Percentiles rank a stretch among this genome's conserved stretches.
phyloP scores from a whole-genome alignment of 495 filamentous ascomycete genomes.

The Penicillium malachiteum region DNA sequence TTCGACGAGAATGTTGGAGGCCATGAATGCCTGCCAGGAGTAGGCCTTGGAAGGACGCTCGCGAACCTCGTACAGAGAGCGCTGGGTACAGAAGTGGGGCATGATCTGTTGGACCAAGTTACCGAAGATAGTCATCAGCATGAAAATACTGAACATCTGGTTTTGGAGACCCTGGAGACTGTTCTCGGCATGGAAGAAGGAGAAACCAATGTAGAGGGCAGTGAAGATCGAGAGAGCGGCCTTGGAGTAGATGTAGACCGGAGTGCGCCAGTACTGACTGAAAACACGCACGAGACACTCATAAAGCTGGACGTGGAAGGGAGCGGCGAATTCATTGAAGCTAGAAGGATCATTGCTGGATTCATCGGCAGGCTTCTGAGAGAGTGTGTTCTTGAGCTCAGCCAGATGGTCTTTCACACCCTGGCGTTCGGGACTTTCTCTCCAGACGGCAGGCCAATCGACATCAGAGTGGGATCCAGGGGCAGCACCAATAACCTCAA shows the following conservation, averaged over 20 bases:
- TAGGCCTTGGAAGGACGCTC: slow-evolving; percentile 74
- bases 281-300: slow-evolving; percentile 54
- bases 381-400: slow-evolving; percentile 60
- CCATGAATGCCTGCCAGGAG: slow-evolving; percentile 71
- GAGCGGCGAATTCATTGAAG: slow-evolving; percentile 53
- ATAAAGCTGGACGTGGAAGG: slow-evolving; percentile 51
- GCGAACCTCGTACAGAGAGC: slow-evolving; percentile 69
- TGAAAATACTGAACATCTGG: slow-evolving; percentile 88
- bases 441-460: slow-evolving; percentile 85
- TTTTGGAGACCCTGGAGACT: slow-evolving; percentile 82
- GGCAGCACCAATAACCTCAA: slow-evolving; percentile 88
- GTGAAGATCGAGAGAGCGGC: slow-evolving; percentile 50
- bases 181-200: slow-evolving; percentile 77
- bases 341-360: slow-evolving; percentile 28
- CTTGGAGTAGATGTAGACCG: slow-evolving; percentile 61
- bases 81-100: slow-evolving; percentile 66
- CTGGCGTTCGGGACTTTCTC: slow-evolving; percentile 62
- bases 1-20: slow-evolving; percentile 69
- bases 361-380: slow-evolving; percentile 40
- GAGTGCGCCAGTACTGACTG: slow-evolving; percentile 60
- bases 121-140: slow-evolving; percentile 79
- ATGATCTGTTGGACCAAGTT: slow-evolving; percentile 78
- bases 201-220: slow-evolving; percentile 84
- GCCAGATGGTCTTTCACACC: slow-evolving; percentile 68
- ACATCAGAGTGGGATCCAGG: slow-evolving; percentile 74